Evolutionary conservation across 2,329 filamentous ascomycete species (phyloP).

Genomic region (Xylaria sp.): DNA sequence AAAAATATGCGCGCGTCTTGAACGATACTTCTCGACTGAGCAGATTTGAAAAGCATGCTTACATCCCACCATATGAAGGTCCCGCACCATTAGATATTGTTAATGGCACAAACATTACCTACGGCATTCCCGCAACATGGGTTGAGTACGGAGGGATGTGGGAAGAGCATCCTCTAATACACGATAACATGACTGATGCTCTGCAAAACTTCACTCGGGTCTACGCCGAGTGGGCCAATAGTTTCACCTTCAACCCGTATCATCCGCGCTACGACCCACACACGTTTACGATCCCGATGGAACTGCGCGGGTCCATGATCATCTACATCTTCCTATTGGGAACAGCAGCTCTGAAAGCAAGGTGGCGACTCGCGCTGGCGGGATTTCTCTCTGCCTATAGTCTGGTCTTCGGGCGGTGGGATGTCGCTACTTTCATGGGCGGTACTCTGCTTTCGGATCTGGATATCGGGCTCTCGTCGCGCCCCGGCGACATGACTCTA

Average conservation of each 20-base stretch:
- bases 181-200: conserved; percentile 54
- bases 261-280: conserved; percentile 57
- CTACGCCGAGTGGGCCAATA: conserved; percentile 56
- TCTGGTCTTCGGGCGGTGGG: conserved; percentile 53
- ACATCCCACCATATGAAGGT: conserved; percentile 10
- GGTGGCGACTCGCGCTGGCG: conserved; percentile 50
- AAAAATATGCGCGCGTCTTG: conserved; percentile 17
- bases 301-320: conserved; percentile 56
- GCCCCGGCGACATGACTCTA: conserved; percentile 34
- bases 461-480: conserved; percentile 49
- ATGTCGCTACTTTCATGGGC: conserved; percentile 55
- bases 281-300: conserved; percentile 57
- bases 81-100: conserved; percentile 27
- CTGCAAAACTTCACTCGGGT: conserved; percentile 54
- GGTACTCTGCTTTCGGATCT: conserved; percentile 54
- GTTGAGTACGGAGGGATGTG: conserved; percentile 55
- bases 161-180: conserved; percentile 56
- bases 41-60: conserved; percentile 18
- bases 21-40: conserved; percentile 22
- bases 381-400: conserved; percentile 51
- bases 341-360: conserved; percentile 52
- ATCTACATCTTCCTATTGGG: conserved; percentile 56
- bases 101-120: conserved; percentile 22
- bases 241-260: conserved; percentile 55
- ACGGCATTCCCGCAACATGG: conserved; percentile 41